Evolutionary conservation across 2,329 filamentous ascomycete genomes (phyloP).

Genomic region (Aspergillus sp.): DNA sequence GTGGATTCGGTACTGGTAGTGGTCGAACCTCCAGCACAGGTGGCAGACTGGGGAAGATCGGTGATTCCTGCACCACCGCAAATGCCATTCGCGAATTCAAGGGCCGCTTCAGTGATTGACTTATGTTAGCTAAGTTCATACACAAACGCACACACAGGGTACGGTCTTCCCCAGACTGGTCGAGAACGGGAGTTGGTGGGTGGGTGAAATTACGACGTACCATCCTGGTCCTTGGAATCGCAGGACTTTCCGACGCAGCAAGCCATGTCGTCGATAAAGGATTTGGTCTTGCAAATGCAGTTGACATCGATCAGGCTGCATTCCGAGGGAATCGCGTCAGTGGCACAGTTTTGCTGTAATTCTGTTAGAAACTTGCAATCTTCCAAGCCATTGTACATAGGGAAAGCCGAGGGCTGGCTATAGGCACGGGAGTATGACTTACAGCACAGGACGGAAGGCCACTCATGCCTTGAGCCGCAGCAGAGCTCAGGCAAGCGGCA

Average conservation of each 20-base stretch:
- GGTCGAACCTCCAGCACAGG: slow-evolving; percentile 22
- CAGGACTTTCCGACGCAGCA: slow-evolving; percentile 53
- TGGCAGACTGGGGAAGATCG: slow-evolving; percentile 33
- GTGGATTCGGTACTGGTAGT: slow-evolving; percentile 17
- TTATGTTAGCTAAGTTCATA: slow-evolving; percentile 7
- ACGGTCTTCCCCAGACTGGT: neutral
- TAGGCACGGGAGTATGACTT: slow-evolving; percentile 32
- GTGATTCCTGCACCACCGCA: slow-evolving; percentile 40
- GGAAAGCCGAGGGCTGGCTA: neutral
- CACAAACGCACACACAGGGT: neutral
- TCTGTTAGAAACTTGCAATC: slow-evolving; percentile 1
- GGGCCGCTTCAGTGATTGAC: slow-evolving; percentile 26
- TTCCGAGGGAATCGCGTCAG: slow-evolving; percentile 40
- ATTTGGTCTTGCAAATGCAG: slow-evolving; percentile 50
- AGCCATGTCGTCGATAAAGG: slow-evolving; percentile 50
- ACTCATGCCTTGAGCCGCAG: slow-evolving; percentile 47
- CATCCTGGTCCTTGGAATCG: slow-evolving; percentile 40
- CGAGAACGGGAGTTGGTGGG: neutral
- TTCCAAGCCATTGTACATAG: neutral
- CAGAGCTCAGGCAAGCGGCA: slow-evolving; percentile 52
- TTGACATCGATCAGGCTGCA: slow-evolving; percentile 42
- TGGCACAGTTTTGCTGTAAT: slow-evolving; percentile 40
- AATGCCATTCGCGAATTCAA: slow-evolving; percentile 38
- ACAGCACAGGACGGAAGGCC: slow-evolving; percentile 57
- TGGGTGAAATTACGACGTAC: slow-evolving; percentile 22